Base-by-base conservation (phyloP, 2,329 filamentous ascomycete genomes). In the Penicillium sp. region DNA sequence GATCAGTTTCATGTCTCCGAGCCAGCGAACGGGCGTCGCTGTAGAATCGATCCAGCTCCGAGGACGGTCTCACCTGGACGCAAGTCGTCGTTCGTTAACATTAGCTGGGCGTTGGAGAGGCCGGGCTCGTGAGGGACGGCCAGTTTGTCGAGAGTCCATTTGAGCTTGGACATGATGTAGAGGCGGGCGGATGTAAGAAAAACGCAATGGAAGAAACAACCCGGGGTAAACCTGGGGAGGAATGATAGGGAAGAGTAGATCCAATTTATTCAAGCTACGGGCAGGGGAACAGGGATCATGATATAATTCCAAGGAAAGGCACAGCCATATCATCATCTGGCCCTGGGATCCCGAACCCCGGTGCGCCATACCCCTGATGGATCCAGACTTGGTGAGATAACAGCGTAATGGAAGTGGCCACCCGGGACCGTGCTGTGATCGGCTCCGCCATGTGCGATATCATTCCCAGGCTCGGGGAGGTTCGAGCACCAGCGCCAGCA, bases 51-150 rank as follows among this genome's bases (percentile, higher is more conserved):
- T 7, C 25, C 7, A 48, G 48, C 47, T 44, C 36, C 18, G 40
- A n/a, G 14, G 18, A 35, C n/a, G 33, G 39, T 58, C 65, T 65
- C 63, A 79, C 77, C 78, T 67, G 80, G 79, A 60, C 90, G 91
- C 58, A 94, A 78, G 72, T 94, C 89, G 69, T 89, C 75, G 70
- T 96, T 96, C 60, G 84, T 89, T 68, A 96, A 81, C 87, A 96
- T 91, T 61, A 95, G 78, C 76, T 96, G 89, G 14, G 86, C 81
- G 47, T 81, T 85, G 7, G 85, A 88, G 64, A 96, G 80, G 41
- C 89, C 90, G 1, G 86, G 83, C 71, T 95, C 91, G 48, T 81
- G 76, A 50, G 88, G 80, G 52, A 94, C 88, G 41, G 88, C 85
- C 50, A 92, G 68, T 76, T 83, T 91, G 60, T 78, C 64, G 42